A percentile compares a stretch with the other conserved stretches of the same genome.
Evolutionary conservation across 352 stramenopile genomes (phyloP).

Genomic region (Phytophthora multivora): DNA sequence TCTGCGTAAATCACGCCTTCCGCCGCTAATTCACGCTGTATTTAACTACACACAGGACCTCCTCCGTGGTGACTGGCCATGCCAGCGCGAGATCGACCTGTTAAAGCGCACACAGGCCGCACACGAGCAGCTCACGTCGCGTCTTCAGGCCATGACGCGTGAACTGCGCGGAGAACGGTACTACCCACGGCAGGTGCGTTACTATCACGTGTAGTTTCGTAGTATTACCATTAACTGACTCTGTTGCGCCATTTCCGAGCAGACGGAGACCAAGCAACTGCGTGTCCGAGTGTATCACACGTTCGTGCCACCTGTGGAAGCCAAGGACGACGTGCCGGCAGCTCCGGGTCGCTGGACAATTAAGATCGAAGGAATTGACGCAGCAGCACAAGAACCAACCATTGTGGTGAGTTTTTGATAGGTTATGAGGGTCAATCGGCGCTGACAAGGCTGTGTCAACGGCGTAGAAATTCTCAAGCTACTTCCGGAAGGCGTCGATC

Average conservation of each 20-base stretch:
- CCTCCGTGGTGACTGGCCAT: slow-evolving; percentile 58
- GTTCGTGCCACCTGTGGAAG: slow-evolving; percentile 52
- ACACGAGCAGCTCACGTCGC: slow-evolving; percentile 49
- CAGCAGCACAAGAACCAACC: slow-evolving; percentile 28
- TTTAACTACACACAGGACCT: slow-evolving; percentile 37
- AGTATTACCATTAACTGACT: too few species aligned
- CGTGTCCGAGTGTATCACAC: slow-evolving; percentile 67
- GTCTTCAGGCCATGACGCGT: slow-evolving; percentile 51
- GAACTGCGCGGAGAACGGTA: slow-evolving; percentile 66
- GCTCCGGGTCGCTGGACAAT: slow-evolving; percentile 64
- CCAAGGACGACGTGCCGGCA: slow-evolving; percentile 31
- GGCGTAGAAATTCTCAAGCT: slow-evolving; percentile 72
- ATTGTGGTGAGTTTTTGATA: slow-evolving; percentile 40
- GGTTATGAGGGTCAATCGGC: too few species aligned
- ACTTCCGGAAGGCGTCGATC: slow-evolving; percentile 79
- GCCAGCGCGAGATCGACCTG: slow-evolving; percentile 57
- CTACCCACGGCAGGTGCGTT: slow-evolving; percentile 52
- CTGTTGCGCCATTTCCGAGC: not conserved
- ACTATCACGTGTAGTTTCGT: too few species aligned
- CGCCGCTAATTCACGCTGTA: not conserved
- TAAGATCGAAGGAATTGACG: slow-evolving; percentile 61
- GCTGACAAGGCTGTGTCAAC: not conserved
- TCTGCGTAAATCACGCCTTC: not conserved
- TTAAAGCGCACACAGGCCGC: slow-evolving; percentile 50
- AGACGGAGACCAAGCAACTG: slow-evolving; percentile 65